Percentiles rank a stretch among this genome's conserved stretches.
Evolutionary conservation across 495 filamentous ascomycete species (phyloP).

Genomic region (Oleoguttula mirabilis): DNA sequence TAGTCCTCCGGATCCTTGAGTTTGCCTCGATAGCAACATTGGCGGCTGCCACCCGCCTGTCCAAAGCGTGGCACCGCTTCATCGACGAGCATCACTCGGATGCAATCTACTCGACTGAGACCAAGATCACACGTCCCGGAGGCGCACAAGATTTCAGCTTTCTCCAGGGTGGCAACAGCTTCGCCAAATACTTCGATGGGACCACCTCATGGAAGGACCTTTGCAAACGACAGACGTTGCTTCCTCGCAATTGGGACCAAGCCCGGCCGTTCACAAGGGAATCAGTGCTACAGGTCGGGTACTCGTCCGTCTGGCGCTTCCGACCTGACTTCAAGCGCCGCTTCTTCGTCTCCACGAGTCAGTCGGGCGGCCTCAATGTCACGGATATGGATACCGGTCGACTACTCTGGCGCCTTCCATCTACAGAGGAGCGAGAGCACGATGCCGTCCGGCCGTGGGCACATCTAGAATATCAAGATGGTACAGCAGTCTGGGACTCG

Average conservation of each 20-base stretch:
- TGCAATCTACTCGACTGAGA: conserved; percentile 8
- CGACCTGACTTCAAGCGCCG: conserved; percentile 19
- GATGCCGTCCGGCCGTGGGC: conserved; percentile 13
- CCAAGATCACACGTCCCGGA: conserved; percentile 1
- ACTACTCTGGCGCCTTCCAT: conserved; percentile 14
- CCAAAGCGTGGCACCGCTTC: conserved; percentile 15
- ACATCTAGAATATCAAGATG: conserved; percentile 20
- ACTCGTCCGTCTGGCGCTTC: conserved; percentile 14
- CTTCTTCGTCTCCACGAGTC: conserved; percentile 12
- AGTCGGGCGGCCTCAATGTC: conserved; percentile 14
- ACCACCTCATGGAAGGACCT: conserved; percentile 12
- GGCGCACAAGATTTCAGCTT: conserved; percentile 9
- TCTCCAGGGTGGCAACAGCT: conserved; percentile 2
- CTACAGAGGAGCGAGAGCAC: not conserved
- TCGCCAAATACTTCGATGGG: conserved; percentile 12
- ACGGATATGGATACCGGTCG: conserved; percentile 17
- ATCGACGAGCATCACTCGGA: conserved; percentile 17
- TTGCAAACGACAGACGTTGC: conserved; percentile 15
- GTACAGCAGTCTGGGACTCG: conserved; percentile 12
- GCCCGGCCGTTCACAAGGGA: conserved; percentile 6
- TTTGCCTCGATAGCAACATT: conserved; percentile 5
- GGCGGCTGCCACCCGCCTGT: conserved; percentile 2
- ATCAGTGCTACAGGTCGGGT: conserved; percentile 4
- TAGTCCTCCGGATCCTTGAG: conserved; percentile 16
- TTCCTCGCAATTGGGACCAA: conserved; percentile 11